A percentile compares a stretch with the other conserved stretches of the same genome.
phyloP scores from a whole-genome alignment of 768 basidiomycete genomes.

The Rossbeevera mucosa region DNA sequence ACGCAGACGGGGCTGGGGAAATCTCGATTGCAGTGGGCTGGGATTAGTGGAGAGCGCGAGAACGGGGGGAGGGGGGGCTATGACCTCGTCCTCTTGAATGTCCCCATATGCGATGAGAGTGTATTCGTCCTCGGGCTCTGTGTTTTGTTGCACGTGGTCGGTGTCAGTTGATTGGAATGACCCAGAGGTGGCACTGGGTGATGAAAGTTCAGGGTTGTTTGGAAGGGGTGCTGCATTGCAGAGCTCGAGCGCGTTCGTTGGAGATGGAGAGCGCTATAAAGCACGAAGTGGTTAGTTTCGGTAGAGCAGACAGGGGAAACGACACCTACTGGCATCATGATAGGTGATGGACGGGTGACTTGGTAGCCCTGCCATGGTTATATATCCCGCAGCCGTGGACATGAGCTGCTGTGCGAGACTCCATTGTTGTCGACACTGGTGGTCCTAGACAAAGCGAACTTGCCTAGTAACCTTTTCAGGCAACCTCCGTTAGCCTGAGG shows the following conservation, averaged over 20 bases:
- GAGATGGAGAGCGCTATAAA: conserved; percentile 6
- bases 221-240: background rate
- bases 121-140: conserved; percentile 33
- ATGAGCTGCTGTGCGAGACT: conserved; percentile 9
- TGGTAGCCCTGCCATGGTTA: background rate
- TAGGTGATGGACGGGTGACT: background rate
- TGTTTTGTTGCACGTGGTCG: background rate
- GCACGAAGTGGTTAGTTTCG: background rate
- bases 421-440: conserved; percentile 12
- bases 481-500: background rate
- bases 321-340: conserved; percentile 11
- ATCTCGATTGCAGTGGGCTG: background rate
- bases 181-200: background rate
- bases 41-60: background rate
- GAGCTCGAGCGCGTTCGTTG: background rate
- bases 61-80: conserved; percentile 28
- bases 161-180: background rate
- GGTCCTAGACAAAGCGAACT: background rate
- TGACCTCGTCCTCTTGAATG: conserved; percentile 37
- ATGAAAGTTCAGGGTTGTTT: background rate
- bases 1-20: conserved; percentile 17
- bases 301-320: background rate
- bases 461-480: conserved; percentile 11
- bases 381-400: conserved; percentile 13
- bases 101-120: conserved; percentile 44